Percentiles rank a stretch among this genome's conserved stretches.
phyloP scores from a whole-genome alignment of 2,329 filamentous ascomycete genomes.

The Daldinia eschscholtzii region DNA sequence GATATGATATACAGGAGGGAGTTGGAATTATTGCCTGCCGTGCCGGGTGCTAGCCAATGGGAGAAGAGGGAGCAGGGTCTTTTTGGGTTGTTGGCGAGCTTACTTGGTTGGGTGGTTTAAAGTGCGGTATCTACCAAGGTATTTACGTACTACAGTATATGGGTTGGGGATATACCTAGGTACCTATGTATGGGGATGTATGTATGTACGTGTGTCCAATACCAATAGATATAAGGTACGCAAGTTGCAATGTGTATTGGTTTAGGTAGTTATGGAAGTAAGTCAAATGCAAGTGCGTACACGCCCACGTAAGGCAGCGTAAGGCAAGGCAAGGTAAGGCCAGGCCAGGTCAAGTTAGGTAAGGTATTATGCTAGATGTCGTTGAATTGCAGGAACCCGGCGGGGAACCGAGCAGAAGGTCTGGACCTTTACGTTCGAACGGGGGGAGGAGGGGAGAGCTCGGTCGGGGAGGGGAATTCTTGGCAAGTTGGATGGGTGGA shows the following conservation, averaged over 20 bases:
- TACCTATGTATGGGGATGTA: too few species aligned
- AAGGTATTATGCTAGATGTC: neutral
- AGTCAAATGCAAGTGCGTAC: neutral
- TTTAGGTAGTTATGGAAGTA: neutral
- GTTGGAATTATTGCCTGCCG: neutral
- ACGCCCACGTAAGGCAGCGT: neutral
- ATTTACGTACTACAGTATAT: too few species aligned
- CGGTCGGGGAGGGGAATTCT: neutral
- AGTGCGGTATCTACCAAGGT: too few species aligned
- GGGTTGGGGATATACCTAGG: too few species aligned
- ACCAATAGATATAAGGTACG: too few species aligned
- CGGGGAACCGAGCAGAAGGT: neutral
- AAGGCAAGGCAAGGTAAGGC: too few species aligned
- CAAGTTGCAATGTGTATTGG: too few species aligned
- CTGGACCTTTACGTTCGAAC: neutral
- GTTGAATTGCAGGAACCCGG: conserved; percentile 7
- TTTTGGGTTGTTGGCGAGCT: neutral
- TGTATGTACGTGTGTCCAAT: too few species aligned
- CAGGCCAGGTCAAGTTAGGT: neutral
- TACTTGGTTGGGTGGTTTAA: neutral
- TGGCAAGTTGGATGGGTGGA: neutral
- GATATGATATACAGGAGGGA: too few species aligned
- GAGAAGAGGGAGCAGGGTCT: neutral
- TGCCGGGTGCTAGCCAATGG: neutral
- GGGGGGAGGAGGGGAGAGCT: neutral